Evolutionary conservation across 2,329 filamentous ascomycete genomes (phyloP), one percentile per base, ranked within the genome.

Genomic region (Trichophaea hybrida): DNA sequence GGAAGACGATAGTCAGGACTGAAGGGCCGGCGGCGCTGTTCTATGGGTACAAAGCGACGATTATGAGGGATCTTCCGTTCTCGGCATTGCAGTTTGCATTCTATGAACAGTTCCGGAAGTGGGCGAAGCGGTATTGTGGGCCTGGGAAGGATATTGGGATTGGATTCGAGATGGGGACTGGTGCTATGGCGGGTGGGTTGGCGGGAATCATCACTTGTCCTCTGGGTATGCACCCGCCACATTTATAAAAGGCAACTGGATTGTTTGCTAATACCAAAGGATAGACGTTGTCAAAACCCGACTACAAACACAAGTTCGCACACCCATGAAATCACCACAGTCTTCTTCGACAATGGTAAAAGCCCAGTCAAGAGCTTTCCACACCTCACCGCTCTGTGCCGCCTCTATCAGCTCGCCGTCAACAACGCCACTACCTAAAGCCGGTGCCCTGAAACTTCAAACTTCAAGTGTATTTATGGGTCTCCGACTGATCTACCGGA

Each of bases 1-100:
- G 84, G 12, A 82, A 84, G 67, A 95, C 88, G 17, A 97, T 98
- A 61, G 78, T 89, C 13, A 82, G 83, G 43, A 78, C 79, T 46
- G 93, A 98, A 74, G 94, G 93, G 0, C 77, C 88, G 57, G 77
- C 81, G 0, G 93, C 94, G 15, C 79, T 98, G 31, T 98, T 96
- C 72, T 85, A 94, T 68, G 93, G 93, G n/a, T 98, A 94, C 75
- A 93, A 93, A 72, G 93, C 93, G 8, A 98, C 93, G 0, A 81
- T 98, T 2, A 93, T 87, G 74, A 85, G 93, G 60, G 93, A 98
- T 69, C 78, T 98, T 24, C 93, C 93, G 1, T 98, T 96, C 71
- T 97, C 91, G 0, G 93, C 93, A 0, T 75, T 98, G 8, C 93
- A 98, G 70, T 97, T 98, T 73, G 91, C 94, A 69, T 96, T 98